Percentiles rank a stretch among this genome's conserved stretches.
These are phyloP conservation scores for Penicillium daleae DNA, from an alignment of 495 filamentous ascomycete genomes.

Conservation along the genomic window DNA sequence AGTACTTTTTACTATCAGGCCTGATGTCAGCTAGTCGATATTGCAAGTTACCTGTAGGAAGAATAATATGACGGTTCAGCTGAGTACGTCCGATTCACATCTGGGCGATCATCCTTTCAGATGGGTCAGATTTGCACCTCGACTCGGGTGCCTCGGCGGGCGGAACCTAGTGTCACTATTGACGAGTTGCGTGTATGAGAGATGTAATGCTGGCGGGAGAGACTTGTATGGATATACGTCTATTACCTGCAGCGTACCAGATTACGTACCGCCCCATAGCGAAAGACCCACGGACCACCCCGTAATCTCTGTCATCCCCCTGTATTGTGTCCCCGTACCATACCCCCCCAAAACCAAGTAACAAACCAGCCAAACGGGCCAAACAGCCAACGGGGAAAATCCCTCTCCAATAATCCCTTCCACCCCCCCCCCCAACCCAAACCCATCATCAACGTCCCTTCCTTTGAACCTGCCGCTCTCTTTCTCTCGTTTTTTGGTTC, in stretches of 20 bases:
- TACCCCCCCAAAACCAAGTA: neutral
- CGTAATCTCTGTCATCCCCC: neutral
- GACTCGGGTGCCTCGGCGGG: constrained; percentile 7
- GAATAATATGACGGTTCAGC: neutral
- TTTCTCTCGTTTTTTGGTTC: constrained; percentile 29
- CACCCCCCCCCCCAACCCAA: constrained; percentile 13
- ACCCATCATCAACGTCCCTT: constrained; percentile 17
- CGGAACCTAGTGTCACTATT: constrained; percentile 14
- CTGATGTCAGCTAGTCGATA: neutral
- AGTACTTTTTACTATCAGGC: too few relatives aligned
- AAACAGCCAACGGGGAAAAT: constrained; percentile 28
- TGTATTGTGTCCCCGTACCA: neutral
- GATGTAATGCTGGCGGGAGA: constrained; percentile 6
- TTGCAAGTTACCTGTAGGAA: neutral
- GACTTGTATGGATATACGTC: neutral
- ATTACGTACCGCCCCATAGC: neutral
- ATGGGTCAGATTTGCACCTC: neutral
- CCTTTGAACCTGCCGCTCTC: constrained; percentile 27
- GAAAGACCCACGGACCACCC: neutral
- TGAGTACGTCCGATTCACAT: neutral
- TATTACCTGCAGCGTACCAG: neutral
- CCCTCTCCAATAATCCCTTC: constrained; percentile 26
- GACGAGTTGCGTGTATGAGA: neutral
- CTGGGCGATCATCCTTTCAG: neutral
- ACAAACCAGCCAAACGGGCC: constrained; percentile 11